phyloP scores from a whole-genome alignment of 2,329 filamentous ascomycete species.

The Ilyonectria robusta region DNA sequence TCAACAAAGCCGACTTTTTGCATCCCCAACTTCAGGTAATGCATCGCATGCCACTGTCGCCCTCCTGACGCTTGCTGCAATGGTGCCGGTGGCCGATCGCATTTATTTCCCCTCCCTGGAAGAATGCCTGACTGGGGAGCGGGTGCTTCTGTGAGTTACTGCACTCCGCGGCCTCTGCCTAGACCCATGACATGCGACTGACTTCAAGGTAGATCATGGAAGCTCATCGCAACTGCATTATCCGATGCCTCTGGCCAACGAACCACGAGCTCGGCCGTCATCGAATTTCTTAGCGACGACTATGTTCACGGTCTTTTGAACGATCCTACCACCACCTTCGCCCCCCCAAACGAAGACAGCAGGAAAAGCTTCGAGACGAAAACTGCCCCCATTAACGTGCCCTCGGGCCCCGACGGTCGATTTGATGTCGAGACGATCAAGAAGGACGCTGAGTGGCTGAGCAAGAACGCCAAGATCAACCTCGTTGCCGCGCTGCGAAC shows the following conservation, averaged over 20 bases:
- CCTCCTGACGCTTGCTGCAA: constrained; percentile 69
- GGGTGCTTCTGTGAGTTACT: constrained; percentile 80
- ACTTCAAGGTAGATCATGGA: constrained; percentile 69
- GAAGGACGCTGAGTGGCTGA: constrained; percentile 88
- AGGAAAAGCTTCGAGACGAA: constrained; percentile 85
- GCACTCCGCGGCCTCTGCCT: constrained; percentile 13
- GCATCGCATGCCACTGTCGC: constrained; percentile 56
- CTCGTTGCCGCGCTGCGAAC: constrained; percentile 86
- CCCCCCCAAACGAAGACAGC: constrained; percentile 71
- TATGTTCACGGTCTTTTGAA: constrained; percentile 78
- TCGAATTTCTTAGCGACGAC: constrained; percentile 79
- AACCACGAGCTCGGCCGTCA: constrained; percentile 68
- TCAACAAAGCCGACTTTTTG: constrained; percentile 50
- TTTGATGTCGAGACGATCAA: constrained; percentile 87
- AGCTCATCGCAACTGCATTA: constrained; percentile 69
- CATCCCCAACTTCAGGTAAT: constrained; percentile 53
- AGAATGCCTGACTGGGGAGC: constrained; percentile 86
- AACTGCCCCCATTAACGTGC: constrained; percentile 88
- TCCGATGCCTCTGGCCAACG: constrained; percentile 70
- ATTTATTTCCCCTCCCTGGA: constrained; percentile 88
- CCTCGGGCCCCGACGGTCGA: constrained; percentile 74
- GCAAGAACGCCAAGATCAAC: constrained; percentile 82
- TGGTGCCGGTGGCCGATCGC: constrained; percentile 79
- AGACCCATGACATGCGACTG: constrained; percentile 40
- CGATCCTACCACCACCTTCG: constrained; percentile 78